These are phyloP conservation scores for Dictyostelium brefeldianum DNA, from an alignment of 78 protist genomes.

Conservation along the genomic window DNA sequence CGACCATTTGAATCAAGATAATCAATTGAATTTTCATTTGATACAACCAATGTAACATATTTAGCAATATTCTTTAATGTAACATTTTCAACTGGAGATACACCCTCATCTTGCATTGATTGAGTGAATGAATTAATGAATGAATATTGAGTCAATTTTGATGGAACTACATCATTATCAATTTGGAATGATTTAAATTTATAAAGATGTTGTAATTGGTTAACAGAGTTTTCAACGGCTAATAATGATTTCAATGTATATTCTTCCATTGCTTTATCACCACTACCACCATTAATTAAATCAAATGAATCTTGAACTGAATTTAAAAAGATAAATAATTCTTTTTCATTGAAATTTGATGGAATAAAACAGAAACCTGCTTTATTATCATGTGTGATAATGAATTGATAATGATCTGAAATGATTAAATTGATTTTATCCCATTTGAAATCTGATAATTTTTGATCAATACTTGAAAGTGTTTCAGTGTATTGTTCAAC, in stretches of 20 bases:
- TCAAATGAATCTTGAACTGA: slow-evolving; percentile 24
- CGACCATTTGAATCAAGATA: neutral
- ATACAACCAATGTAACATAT: neutral
- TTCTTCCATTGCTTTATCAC: neutral
- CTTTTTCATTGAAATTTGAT: slow-evolving; percentile 38
- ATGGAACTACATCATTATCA: neutral
- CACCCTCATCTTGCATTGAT: neutral
- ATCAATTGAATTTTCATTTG: neutral
- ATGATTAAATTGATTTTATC: slow-evolving; percentile 34
- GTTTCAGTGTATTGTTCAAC: neutral
- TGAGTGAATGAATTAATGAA: neutral
- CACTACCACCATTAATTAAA: slow-evolving; percentile 6
- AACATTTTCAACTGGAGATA: neutral
- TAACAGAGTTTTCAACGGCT: neutral
- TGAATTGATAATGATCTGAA: slow-evolving; percentile 71
- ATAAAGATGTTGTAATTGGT: neutral
- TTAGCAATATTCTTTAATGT: neutral
- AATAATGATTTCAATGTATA: neutral
- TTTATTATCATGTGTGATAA: slow-evolving; percentile 28
- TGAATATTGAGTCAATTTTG: neutral
- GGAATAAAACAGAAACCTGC: slow-evolving; percentile 55
- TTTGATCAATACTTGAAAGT: slow-evolving; percentile 1
- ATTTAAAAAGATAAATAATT: slow-evolving; percentile 60
- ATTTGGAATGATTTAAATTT: neutral
- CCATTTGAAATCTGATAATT: slow-evolving; percentile 56